phyloP scores from a whole-genome alignment of 352 stramenopile genomes.

The Pythium aristosporum region DNA sequence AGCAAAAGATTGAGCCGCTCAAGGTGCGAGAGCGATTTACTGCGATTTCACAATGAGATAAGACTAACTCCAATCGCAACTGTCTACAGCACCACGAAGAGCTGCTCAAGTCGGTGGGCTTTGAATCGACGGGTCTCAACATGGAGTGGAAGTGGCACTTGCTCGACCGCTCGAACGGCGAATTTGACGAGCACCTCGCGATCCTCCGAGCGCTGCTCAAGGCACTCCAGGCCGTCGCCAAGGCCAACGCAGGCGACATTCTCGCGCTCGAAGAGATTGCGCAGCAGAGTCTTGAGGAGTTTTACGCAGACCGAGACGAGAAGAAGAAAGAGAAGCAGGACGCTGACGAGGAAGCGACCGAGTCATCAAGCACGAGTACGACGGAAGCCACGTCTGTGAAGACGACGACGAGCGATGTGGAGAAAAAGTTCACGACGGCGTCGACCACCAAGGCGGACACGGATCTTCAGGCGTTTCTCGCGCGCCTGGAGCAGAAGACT shows the following conservation, averaged over 20 bases:
- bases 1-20: constrained; percentile 81
- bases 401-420: constrained; percentile 7
- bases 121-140: constrained; percentile 68
- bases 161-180: constrained; percentile 49
- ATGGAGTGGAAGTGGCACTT: constrained; percentile 87
- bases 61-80: not conserved
- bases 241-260: constrained; percentile 19
- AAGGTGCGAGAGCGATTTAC: constrained; percentile 35
- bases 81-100: constrained; percentile 62
- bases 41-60: not conserved
- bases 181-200: constrained; percentile 69
- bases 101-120: constrained; percentile 74
- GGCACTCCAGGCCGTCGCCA: constrained; percentile 55
- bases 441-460: constrained; percentile 18
- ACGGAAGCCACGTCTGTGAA: not conserved
- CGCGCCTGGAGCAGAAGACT: constrained; percentile 25
- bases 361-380: not conserved
- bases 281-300: constrained; percentile 19
- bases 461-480: constrained; percentile 23
- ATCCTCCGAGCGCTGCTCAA: constrained; percentile 62
- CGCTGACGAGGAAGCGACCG: not conserved
- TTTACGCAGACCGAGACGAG: constrained; percentile 15
- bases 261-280: constrained; percentile 26
- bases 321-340: constrained; percentile 5
- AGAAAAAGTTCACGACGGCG: constrained; percentile 16